Percentiles rank a stretch among this genome's conserved stretches.
phyloP scores from a whole-genome alignment of 345 rosid species.

The Eucalyptus curtisii region DNA sequence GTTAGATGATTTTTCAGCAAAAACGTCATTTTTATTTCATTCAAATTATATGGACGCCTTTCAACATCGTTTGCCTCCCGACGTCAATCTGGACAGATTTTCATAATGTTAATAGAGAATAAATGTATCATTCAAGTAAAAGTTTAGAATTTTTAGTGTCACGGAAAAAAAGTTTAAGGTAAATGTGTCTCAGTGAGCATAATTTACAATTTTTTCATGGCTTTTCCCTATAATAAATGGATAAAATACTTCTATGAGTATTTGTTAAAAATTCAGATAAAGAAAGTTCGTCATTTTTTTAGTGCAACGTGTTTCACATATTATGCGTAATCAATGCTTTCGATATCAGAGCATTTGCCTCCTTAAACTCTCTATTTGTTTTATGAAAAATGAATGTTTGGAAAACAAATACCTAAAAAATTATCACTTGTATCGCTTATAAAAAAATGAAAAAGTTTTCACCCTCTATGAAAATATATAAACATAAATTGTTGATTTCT shows the following conservation, averaged over 20 bases:
- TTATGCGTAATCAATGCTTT: neutral
- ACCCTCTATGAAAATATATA: neutral
- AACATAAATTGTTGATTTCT: neutral
- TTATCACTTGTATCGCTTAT: rapidly evolving
- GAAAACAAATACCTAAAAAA: rapidly evolving
- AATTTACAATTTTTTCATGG: neutral
- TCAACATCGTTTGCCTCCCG: rapidly evolving
- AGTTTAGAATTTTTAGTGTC: rapidly evolving
- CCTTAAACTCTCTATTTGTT: neutral
- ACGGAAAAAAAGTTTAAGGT: rapidly evolving
- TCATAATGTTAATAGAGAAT: neutral
- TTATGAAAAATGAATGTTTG: rapidly evolving
- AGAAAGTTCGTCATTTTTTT: neutral
- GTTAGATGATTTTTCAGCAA: too few species aligned
- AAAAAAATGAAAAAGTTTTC: neutral
- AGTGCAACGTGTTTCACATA: neutral
- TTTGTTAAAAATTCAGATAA: neutral
- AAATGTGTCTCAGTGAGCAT: rapidly evolving
- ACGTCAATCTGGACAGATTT: too few species aligned
- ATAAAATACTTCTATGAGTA: neutral
- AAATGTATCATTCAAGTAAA: neutral
- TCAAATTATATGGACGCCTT: neutral
- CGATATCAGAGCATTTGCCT: neutral
- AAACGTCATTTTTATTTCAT: neutral
- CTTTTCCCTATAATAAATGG: neutral